These are phyloP conservation scores for Gaeumannomyces tritici DNA, from an alignment of 2,329 filamentous ascomycete genomes.

Conservation along the genomic window DNA sequence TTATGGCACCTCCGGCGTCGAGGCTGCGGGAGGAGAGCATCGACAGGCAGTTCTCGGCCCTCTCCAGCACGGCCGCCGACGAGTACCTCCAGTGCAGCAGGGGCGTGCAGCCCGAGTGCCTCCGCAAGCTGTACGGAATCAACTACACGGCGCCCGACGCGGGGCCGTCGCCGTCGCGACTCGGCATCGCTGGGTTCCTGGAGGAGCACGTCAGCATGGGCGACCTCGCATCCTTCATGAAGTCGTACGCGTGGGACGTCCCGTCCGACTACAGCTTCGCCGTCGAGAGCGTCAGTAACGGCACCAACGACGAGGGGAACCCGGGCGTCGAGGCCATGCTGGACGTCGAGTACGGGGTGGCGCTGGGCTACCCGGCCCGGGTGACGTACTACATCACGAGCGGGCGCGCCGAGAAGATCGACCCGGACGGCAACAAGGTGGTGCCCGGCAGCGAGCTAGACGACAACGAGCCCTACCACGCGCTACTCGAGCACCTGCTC, in stretches of 20 bases:
- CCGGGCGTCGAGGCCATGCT: conserved; percentile 36
- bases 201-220: conserved; percentile 34
- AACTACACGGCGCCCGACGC: conserved; percentile 5
- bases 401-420: conserved; percentile 31
- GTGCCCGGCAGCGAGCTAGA: conserved; percentile 12
- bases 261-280: conserved; percentile 14
- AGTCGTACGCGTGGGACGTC: conserved; percentile 12
- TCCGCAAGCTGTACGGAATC: not conserved
- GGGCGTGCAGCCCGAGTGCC: conserved; percentile 2
- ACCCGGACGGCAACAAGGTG: conserved; percentile 24
- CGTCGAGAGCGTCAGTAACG: conserved; percentile 32
- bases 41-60: not conserved
- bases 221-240: conserved; percentile 27
- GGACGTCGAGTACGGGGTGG: conserved; percentile 38
- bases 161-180: conserved; percentile 22
- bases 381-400: conserved; percentile 35
- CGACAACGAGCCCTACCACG: conserved; percentile 48
- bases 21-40: conserved; percentile 6
- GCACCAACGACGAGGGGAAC: conserved; percentile 28
- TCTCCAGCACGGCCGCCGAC: not conserved
- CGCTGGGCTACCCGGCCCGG: conserved; percentile 31
- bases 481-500: conserved; percentile 41
- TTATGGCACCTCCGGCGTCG: conserved; percentile 30
- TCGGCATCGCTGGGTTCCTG: conserved; percentile 40
- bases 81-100: not conserved